Conservation (phyloP, 2,329 filamentous ascomycete genomes). For the Monosporascus sp. region DNA sequence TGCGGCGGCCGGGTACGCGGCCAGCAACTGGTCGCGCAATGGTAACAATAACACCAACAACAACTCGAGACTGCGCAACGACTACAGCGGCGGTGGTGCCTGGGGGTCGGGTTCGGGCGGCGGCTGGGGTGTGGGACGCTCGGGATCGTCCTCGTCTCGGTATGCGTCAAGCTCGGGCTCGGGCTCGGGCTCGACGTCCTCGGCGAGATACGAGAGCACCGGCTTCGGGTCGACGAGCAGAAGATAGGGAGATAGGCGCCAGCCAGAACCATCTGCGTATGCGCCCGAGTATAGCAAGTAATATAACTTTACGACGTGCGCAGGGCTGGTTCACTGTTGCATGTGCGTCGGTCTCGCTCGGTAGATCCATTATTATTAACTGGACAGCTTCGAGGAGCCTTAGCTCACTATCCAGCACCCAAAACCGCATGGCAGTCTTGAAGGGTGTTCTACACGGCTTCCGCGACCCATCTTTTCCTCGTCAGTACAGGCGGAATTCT, state of each 20-base stretch:
- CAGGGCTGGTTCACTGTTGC: background rate
- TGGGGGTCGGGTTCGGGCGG: constrained; percentile 27
- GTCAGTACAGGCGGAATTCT: background rate
- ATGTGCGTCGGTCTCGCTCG: background rate
- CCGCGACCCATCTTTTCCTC: background rate
- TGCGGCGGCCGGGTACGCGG: constrained; percentile 63
- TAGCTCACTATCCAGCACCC: background rate
- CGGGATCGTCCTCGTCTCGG: constrained; percentile 20
- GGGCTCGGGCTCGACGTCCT: constrained; percentile 33
- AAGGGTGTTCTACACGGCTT: background rate
- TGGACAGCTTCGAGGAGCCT: background rate
- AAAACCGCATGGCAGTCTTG: background rate
- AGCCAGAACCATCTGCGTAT: no score
- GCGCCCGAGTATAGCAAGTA: no score
- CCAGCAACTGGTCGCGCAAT: constrained; percentile 41
- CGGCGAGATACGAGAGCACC: constrained; percentile 59
- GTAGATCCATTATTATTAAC: background rate
- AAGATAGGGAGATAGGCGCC: constrained; percentile 31
- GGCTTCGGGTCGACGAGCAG: constrained; percentile 67
- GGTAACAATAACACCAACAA: constrained; percentile 27
- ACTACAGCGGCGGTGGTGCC: constrained; percentile 23
- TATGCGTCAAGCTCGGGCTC: constrained; percentile 26
- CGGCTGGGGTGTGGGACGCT: constrained; percentile 24
- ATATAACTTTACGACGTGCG: no score
- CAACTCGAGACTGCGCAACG: constrained; percentile 20